These are phyloP conservation scores for Eucalyptus microcorys DNA, from an alignment of 345 rosid genomes.

Conservation along the genomic window DNA sequence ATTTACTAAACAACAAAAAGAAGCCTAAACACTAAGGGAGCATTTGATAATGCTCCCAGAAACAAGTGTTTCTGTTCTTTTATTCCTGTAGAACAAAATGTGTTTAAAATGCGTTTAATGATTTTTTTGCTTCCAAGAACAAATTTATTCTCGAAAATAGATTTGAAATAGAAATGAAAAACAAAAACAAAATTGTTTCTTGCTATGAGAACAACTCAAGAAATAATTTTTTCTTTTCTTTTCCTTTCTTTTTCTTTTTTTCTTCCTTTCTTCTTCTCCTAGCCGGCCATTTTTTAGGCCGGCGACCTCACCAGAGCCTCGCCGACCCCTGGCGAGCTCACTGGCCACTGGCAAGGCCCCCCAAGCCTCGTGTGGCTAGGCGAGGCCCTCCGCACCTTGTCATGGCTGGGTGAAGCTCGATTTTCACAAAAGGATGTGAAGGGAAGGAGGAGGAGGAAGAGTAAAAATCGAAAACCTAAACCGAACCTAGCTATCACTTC, in stretches of 20 bases:
- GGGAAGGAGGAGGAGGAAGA: too few relatives aligned
- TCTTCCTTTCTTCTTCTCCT: too few relatives aligned
- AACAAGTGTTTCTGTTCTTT: fast-evolving
- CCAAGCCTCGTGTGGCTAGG: too few relatives aligned
- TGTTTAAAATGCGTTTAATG: fast-evolving
- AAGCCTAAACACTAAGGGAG: too few relatives aligned
- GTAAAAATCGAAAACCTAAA: too few relatives aligned
- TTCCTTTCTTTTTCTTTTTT: too few relatives aligned
- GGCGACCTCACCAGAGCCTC: fast-evolving
- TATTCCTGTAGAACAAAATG: fast-evolving
- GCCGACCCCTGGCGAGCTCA: fast-evolving
- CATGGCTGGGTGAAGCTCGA: too few relatives aligned
- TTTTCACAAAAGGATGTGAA: too few relatives aligned
- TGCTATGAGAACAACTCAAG: too few relatives aligned
- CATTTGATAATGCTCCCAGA: fast-evolving
- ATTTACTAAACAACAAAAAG: too few relatives aligned
- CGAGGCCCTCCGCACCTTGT: fast-evolving
- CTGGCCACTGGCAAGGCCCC: fast-evolving
- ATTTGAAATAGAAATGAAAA: fast-evolving
- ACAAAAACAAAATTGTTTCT: fast-evolving
- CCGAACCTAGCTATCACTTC: neutral
- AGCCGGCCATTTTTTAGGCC: fast-evolving
- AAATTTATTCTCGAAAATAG: fast-evolving
- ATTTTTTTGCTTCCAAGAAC: fast-evolving
- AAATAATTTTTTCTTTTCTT: too few relatives aligned